Evolutionary conservation across 805 yeast species (phyloP), one percentile per base, ranked within the genome.

Genomic region (Tetrapisispora pingtungensis): DNA sequence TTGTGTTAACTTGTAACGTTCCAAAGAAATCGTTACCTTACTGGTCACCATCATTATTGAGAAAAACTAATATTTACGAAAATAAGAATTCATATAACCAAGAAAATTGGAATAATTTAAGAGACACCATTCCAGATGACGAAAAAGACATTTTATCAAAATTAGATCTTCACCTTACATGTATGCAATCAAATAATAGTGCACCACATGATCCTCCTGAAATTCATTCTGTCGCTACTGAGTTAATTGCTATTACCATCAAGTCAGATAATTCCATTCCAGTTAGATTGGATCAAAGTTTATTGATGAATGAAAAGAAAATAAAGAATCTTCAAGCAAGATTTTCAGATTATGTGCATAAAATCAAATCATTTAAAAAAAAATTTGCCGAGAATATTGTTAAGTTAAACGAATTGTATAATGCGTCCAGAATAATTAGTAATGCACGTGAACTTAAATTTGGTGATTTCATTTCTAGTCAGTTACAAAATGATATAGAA

Each of bases 201-300:
- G 47, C 48, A 13, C 50, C 57, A 2, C 58, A 52, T 26, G 44
- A 44, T 5, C 65, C 67, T 10, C 69, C 70, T 6, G 56, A 54
- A 10, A 51, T 66, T 27, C 57, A 56, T 19, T 41, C 53, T 8
- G 52, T 67, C 1, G 46, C 59, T 0, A 57, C 66, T 1, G 62
- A 58, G 22, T 50, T 69, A 20, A 33, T 67, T 5, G 63, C 58
- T n/a, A 54, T 67, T 10, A 67, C 68, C 27, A 56, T 56, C 6
- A 60, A 49, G 35, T 67, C 72, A 0, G 59, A 54, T 8, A 50
- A 57, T 20, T 61, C 71, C 1, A 68, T 72, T 35, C 76, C 77
- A 15, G 54, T 72, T 15, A 64, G 64, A 42, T 46, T 72, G n/a
- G 64, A 67, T 17, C 48, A 64, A 0, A 64, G 61, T 40, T 42